Evolutionary conservation across 2,329 filamentous ascomycete genomes (phyloP).

Genomic region (Pestalotiopsis sp.): DNA sequence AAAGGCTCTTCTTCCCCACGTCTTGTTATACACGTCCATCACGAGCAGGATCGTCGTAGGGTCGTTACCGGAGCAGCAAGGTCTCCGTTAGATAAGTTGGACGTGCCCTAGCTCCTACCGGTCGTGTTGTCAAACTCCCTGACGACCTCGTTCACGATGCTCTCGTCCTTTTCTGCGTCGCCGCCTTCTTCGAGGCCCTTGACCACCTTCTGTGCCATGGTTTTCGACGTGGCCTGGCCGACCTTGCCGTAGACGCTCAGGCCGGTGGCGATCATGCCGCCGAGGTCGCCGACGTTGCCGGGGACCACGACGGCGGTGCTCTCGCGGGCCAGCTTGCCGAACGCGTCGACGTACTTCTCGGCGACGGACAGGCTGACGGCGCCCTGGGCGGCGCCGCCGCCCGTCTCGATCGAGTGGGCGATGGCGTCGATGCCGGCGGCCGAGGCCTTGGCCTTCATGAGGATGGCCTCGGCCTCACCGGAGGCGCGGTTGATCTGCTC

Average conservation of each 20-base stretch:
- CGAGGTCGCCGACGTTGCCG: constrained; percentile 94
- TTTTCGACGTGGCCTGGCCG: constrained; percentile 74
- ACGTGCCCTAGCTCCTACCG: constrained; percentile 20
- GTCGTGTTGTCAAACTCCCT: constrained; percentile 34
- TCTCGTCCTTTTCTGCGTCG: constrained; percentile 15
- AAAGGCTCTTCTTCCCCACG: background rate
- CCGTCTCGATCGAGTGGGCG: constrained; percentile 72
- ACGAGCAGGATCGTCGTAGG: background rate
- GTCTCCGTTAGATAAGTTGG: background rate
- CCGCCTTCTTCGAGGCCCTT: constrained; percentile 17
- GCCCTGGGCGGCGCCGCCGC: constrained; percentile 75
- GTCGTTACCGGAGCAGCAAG: background rate
- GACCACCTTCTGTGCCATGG: constrained; percentile 52
- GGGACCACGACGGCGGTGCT: constrained; percentile 95
- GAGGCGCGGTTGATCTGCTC: constrained; percentile 92
- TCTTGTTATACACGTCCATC: background rate
- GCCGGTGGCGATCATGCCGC: constrained; percentile 94
- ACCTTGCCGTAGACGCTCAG: constrained; percentile 96
- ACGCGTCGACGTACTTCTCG: constrained; percentile 98
- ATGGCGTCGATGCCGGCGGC: constrained; percentile 88
- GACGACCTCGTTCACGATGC: constrained; percentile 33
- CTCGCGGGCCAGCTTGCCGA: constrained; percentile 89
- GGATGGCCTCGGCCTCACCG: constrained; percentile 93
- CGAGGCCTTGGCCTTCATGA: constrained; percentile 83
- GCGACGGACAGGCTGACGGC: constrained; percentile 88